Evolutionary conservation across 2,329 filamentous ascomycete species (phyloP), one percentile per base, ranked within the genome.

Genomic region (Leptodontidium sp.): DNA sequence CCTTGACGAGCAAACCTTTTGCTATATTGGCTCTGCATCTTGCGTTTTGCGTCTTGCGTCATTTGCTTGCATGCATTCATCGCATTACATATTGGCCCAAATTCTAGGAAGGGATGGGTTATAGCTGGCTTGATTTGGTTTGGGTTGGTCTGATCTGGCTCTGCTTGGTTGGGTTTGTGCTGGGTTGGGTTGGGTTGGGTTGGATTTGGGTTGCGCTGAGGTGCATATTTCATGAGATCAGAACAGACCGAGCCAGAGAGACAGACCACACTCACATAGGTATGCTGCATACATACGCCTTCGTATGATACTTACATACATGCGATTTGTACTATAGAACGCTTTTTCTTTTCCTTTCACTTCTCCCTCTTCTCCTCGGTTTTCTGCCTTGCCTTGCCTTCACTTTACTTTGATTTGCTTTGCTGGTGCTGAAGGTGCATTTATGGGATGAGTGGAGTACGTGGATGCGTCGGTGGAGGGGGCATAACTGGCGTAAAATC

Each of bases 271-370:
- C 40, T 21, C 21, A 45, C 40, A 45, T 53, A 17, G 12, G 15
- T 15, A 53, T 32, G 3, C 50, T 32, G 50, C 50, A 53, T 53
- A 32, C 12, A 32, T 5, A 32, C 3, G 40, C 40, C 5, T 24
- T 6, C 26, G 50, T 32, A 53, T 53, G 50, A 53, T 52, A 52
- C 32, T 5, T 35, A 35, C 21, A 52, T 53, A 53, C 50, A 32
- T 53, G 17, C 50, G 26, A 53, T 29, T 8, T 53, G 50, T 53
- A 53, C 24, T 53, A 53, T 53, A 53, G 50, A 53, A 32, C 24
- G 6, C 11, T 17, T 12, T 29, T 53, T 53, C 24, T 32, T 17
- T 53, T 7, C 7, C 50, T 53, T 21, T 21, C 21, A 21, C 21
- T 21, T 21, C 21, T 21, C 21, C 21, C 21, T 21, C 21, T 21